phyloP scores from a whole-genome alignment of 208 protist genomes.

The Leishmania major region DNA sequence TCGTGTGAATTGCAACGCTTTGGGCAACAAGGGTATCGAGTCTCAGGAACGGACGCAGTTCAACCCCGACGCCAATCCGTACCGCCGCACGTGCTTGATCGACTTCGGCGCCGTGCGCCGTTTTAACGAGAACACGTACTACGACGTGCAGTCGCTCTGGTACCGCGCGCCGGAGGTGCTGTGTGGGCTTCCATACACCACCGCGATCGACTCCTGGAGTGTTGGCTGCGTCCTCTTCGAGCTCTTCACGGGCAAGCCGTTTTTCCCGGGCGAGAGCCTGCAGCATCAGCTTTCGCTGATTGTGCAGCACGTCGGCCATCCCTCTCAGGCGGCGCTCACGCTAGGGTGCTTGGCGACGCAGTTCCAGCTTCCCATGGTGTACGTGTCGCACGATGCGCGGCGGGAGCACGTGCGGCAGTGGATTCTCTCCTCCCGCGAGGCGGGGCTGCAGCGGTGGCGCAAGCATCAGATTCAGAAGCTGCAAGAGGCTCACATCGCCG shows the following conservation, averaged over 20 bases:
- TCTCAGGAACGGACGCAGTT: conserved; percentile 5
- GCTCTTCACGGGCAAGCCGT: conserved; percentile 89
- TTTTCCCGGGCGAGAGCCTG: conserved; percentile 93
- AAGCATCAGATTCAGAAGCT: conserved; percentile 35
- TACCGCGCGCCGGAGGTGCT: conserved; percentile 94
- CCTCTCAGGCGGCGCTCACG: conserved; percentile 71
- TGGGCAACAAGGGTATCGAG: conserved; percentile 1
- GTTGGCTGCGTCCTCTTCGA: conserved; percentile 93
- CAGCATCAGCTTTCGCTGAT: conserved; percentile 92
- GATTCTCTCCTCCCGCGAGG: conserved; percentile 30
- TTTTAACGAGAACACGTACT: conserved; percentile 95
- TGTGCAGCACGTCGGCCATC: conserved; percentile 88
- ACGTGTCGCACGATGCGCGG: conserved; percentile 15
- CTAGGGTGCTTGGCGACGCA: conserved; percentile 41
- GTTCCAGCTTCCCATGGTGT: conserved; percentile 39
- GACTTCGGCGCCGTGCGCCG: conserved; percentile 98
- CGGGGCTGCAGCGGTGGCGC: conserved; percentile 28
- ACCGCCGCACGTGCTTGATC: conserved; percentile 87
- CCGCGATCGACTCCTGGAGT: conserved; percentile 93
- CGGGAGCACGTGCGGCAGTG: conserved; percentile 34
- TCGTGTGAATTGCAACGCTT: conserved; percentile 17
- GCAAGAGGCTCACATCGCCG: conserved; percentile 16
- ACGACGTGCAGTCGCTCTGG: conserved; percentile 96
- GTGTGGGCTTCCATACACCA: conserved; percentile 88
- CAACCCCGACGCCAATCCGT: conserved; percentile 15